Evolutionary conservation across 140 eudicot genomes (phyloP).

Genomic region (Artemisia princeps): DNA sequence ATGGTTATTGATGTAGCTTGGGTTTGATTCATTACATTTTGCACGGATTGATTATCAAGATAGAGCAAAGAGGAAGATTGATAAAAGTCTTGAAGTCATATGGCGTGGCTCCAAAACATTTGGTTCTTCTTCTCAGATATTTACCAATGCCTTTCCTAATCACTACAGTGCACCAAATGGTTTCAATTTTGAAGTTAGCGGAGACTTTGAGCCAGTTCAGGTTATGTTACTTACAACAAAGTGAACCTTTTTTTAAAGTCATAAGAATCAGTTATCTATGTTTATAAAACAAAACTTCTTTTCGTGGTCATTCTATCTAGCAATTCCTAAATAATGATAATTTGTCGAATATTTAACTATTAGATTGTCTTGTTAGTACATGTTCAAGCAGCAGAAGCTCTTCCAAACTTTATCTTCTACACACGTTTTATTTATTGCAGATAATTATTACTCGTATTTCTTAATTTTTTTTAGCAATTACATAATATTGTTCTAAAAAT

Average conservation of each 20-base stretch:
- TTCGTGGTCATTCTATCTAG: too few species aligned
- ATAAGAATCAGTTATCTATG: too few species aligned
- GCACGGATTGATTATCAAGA: constrained; percentile 96
- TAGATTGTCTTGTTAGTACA: too few species aligned
- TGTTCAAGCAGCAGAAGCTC: too few species aligned
- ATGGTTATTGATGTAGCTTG: constrained; percentile 39
- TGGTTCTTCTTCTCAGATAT: constrained; percentile 82
- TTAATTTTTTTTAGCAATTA: not conserved
- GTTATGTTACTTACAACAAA: constrained; percentile 29
- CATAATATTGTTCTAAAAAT: not conserved
- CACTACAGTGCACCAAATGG: constrained; percentile 84
- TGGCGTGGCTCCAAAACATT: constrained; percentile 93
- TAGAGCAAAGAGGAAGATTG: constrained; percentile 67
- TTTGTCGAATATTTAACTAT: too few species aligned
- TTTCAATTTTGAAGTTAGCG: constrained; percentile 74
- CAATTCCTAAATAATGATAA: too few species aligned
- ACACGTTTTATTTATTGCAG: too few species aligned
- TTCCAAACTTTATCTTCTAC: too few species aligned
- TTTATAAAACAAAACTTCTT: too few species aligned
- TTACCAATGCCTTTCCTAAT: constrained; percentile 70
- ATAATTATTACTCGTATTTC: too few species aligned
- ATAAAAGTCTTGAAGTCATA: constrained; percentile 83
- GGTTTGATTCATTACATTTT: constrained; percentile 87
- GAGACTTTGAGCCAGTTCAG: constrained; percentile 62
- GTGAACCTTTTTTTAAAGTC: not conserved